phyloP scores from a whole-genome alignment of 768 basidiomycete species.

The Collybia sordida region DNA sequence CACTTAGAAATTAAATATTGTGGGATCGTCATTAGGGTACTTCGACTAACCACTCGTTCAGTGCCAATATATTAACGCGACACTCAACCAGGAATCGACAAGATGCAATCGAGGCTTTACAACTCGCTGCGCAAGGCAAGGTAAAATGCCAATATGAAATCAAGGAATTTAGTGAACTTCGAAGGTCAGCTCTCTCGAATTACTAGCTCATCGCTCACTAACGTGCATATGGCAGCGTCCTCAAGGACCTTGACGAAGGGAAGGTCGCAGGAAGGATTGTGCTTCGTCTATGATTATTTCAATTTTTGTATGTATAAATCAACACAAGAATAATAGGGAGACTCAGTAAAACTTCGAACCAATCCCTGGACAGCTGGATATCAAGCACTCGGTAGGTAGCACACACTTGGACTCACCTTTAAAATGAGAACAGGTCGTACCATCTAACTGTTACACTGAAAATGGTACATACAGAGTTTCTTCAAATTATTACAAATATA shows the following conservation, averaged over 20 bases:
- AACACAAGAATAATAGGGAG: too few species aligned
- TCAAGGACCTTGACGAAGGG: conserved; percentile 26
- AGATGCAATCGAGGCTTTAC: conserved; percentile 76
- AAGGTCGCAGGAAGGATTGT: conserved; percentile 32
- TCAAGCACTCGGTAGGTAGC: too few species aligned
- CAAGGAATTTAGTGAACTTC: conserved; percentile 48
- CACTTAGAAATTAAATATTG: conserved; percentile 34
- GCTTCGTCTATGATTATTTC: conserved; percentile 10
- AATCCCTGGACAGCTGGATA: too few species aligned
- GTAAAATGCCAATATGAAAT: conserved; percentile 57
- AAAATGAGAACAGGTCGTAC: too few species aligned
- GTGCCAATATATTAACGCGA: background rate
- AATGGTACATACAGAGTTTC: too few species aligned
- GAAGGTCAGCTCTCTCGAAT: conserved; percentile 36
- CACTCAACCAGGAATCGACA: conserved; percentile 57
- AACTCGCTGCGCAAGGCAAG: conserved; percentile 66
- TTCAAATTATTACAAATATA: too few species aligned
- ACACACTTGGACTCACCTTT: too few species aligned
- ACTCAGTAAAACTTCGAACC: too few species aligned
- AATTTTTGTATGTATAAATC: too few species aligned
- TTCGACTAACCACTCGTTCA: background rate
- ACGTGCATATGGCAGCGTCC: conserved; percentile 16
- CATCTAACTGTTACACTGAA: too few species aligned
- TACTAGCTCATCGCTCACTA: background rate
- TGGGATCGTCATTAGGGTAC: conserved; percentile 39